A percentile compares a stretch with the other conserved stretches of the same genome.
phyloP scores from a whole-genome alignment of 2,329 filamentous ascomycete genomes.

The Zalaria obscura region DNA sequence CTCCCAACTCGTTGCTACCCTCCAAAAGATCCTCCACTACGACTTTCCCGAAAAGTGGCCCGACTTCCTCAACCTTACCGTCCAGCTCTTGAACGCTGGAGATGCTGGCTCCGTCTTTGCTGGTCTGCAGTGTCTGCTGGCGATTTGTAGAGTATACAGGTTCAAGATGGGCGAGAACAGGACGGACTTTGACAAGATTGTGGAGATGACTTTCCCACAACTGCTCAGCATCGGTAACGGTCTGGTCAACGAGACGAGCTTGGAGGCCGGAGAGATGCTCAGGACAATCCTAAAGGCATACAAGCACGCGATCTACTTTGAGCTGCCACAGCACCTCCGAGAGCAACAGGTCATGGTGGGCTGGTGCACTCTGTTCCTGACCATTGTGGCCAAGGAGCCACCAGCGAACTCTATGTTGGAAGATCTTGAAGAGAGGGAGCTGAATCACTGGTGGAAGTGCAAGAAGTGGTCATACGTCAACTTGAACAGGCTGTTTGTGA shows the following conservation, averaged over 20 bases:
- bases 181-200: slow-evolving; percentile 85
- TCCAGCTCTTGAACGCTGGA: slow-evolving; percentile 76
- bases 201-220: slow-evolving; percentile 79
- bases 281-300: slow-evolving; percentile 91
- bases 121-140: slow-evolving; percentile 82
- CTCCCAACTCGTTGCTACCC: slow-evolving; percentile 81
- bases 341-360: slow-evolving; percentile 74
- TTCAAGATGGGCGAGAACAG: slow-evolving; percentile 80
- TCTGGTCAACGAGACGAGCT: slow-evolving; percentile 76
- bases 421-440: slow-evolving; percentile 71
- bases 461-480: slow-evolving; percentile 99
- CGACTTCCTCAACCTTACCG: slow-evolving; percentile 80
- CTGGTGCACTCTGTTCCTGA: slow-evolving; percentile 92
- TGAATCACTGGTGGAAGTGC: slow-evolving; percentile 98
- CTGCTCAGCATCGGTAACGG: slow-evolving; percentile 77
- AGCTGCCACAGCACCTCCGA: slow-evolving; percentile 65
- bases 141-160: slow-evolving; percentile 87
- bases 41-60: slow-evolving; percentile 95
- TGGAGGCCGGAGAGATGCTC: slow-evolving; percentile 94
- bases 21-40: slow-evolving; percentile 90
- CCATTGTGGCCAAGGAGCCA: slow-evolving; percentile 72
- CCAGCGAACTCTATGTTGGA: slow-evolving; percentile 68
- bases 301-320: slow-evolving; percentile 94
- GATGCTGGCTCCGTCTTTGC: slow-evolving; percentile 80
- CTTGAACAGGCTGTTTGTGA: slow-evolving; percentile 82